A percentile compares a stretch with the other conserved stretches of the same genome.
These are phyloP conservation scores for Lodderomyces metapsilosis DNA, from an alignment of 1,139 yeast species.

Conservation along the genomic window DNA sequence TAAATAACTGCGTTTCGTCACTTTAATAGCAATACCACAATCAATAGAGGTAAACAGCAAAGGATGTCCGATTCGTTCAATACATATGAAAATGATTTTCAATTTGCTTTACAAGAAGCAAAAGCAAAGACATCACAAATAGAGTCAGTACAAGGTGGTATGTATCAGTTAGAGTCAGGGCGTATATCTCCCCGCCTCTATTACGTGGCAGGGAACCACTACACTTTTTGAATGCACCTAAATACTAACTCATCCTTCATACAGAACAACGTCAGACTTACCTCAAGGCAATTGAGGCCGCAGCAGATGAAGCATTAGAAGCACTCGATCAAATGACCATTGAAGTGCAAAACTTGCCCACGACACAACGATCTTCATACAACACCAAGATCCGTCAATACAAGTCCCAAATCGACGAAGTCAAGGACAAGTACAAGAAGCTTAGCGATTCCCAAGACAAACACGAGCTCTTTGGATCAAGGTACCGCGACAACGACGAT, in stretches of 20 bases:
- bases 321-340: conserved; percentile 76
- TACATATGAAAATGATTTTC: conserved; percentile 73
- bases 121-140: conserved; percentile 62
- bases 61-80: conserved; percentile 60
- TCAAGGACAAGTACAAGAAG: conserved; percentile 51
- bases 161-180: too few species aligned
- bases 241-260: conserved; percentile 18
- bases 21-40: too few species aligned
- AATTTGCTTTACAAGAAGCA: conserved; percentile 69
- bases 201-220: too few species aligned
- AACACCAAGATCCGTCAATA: conserved; percentile 73
- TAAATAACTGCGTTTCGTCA: too few species aligned
- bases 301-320: conserved; percentile 77
- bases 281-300: conserved; percentile 60
- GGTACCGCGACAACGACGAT: conserved; percentile 37
- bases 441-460: conserved; percentile 65
- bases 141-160: conserved; percentile 52
- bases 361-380: conserved; percentile 62
- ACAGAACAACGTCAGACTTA: conserved; percentile 47
- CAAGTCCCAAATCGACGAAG: conserved; percentile 57
- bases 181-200: too few species aligned
- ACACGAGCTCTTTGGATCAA: conserved; percentile 62
- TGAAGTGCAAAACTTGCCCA: conserved; percentile 79
- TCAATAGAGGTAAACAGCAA: background rate
- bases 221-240: too few species aligned